These are phyloP conservation scores for Sordariomycetes sp. DNA, from an alignment of 2,329 filamentous ascomycete species.

Conservation along the genomic window DNA sequence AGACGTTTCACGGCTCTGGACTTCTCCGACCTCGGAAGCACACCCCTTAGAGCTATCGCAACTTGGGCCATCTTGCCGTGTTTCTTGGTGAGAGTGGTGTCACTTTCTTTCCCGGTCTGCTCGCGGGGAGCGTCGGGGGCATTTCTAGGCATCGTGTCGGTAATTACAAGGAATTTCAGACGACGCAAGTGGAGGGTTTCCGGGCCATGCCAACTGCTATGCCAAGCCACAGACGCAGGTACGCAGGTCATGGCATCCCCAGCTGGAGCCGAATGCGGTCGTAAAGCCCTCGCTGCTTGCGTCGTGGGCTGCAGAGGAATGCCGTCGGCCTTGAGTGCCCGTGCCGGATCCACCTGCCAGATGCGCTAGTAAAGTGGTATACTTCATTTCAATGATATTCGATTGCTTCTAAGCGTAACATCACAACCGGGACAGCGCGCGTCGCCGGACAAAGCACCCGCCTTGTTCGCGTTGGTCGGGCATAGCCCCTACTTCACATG, in stretches of 20 bases:
- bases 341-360: neutral
- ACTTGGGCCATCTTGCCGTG: neutral
- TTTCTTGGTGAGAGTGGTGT: neutral
- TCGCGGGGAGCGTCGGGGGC: neutral
- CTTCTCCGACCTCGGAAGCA: neutral
- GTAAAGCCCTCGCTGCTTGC: neutral
- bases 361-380: neutral
- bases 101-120: neutral
- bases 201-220: neutral
- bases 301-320: neutral
- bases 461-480: neutral
- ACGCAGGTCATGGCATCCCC: neutral
- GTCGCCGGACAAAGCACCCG: neutral
- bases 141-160: neutral
- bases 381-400: neutral
- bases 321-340: neutral
- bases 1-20: neutral
- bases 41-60: neutral
- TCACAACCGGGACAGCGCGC: neutral
- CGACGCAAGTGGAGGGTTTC: neutral
- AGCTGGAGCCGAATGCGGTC: neutral
- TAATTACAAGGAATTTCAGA: too few species aligned
- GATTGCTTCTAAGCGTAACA: neutral
- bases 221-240: neutral
- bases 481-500: neutral